Percentiles rank a stretch among this genome's conserved stretches.
Conservation (phyloP, 1,284 basidiomycete species). For the Paramarasmius palmivorus region DNA sequence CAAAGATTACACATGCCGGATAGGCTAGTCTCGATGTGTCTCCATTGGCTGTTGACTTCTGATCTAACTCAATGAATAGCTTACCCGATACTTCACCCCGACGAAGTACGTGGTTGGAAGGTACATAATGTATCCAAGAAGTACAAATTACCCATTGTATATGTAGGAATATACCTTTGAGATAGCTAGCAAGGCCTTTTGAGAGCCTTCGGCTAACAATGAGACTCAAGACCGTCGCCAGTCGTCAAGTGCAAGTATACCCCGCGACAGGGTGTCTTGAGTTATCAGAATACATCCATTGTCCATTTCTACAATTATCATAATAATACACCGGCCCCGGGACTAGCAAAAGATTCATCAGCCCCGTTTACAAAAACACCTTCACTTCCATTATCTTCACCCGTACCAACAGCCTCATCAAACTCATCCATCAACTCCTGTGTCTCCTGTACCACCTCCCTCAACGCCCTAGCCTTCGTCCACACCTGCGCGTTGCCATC, state of each 20-base stretch:
- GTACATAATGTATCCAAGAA: neutral
- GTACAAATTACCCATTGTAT: neutral
- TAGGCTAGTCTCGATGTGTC: slow-evolving; percentile 80
- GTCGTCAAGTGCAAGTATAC: too few relatives aligned
- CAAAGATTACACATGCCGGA: slow-evolving; percentile 92
- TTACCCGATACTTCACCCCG: slow-evolving; percentile 98
- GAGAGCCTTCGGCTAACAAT: too few relatives aligned
- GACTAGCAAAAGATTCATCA: neutral
- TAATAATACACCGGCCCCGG: too few relatives aligned
- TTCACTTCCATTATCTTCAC: slow-evolving; percentile 29
- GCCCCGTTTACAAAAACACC: slow-evolving; percentile 25
- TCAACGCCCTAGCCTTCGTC: slow-evolving; percentile 55
- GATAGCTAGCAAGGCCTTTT: too few relatives aligned
- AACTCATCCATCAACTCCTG: slow-evolving; percentile 61
- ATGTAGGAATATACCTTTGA: too few relatives aligned
- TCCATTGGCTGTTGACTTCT: neutral
- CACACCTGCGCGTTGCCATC: slow-evolving; percentile 43
- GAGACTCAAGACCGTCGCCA: too few relatives aligned
- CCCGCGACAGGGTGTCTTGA: too few relatives aligned
- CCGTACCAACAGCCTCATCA: slow-evolving; percentile 30
- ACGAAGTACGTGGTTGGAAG: slow-evolving; percentile 78
- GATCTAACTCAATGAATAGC: too few relatives aligned
- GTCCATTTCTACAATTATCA: too few relatives aligned
- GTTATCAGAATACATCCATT: too few relatives aligned
- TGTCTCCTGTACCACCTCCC: slow-evolving; percentile 53